Evolutionary conservation across 371 early-diverging fungal genomes (phyloP), one percentile per base, ranked within the genome.

Genomic region (Smittium culicis): DNA sequence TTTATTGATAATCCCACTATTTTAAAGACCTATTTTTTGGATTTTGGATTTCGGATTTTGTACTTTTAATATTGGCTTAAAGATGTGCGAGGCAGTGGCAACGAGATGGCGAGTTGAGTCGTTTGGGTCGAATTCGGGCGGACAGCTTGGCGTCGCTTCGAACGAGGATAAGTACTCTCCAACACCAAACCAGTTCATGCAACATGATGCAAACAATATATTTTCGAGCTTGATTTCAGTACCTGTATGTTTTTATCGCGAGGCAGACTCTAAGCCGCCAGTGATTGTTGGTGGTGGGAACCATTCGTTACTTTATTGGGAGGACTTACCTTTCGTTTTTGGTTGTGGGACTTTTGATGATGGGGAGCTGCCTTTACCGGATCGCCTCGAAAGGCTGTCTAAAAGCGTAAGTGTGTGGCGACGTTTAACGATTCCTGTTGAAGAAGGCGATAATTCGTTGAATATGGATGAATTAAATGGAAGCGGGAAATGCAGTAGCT

Each of bases 281-380:
- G n/a, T 66, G 11, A 35, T 70, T 1, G 32, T 54, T 5, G 77
- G 77, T 8, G 77, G 77, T 34, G 77, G 77, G 0, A 77, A 77
- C 72, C 77, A 77, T 32, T 66, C 74, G 29, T 71, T 72, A 28
- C 68, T 63, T 1, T 71, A 71, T 70, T 34, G 70, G 28, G 64
- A 35, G 0, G 64, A 66, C 14, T 72, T 73, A 14, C 25, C 45
- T 1, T 33, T 33, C 0, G 54, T 76, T 54, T 65, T 61, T 20
- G 76, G 54, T 24, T 66, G 77, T 45, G 77, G 77, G 0, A 68
- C 67, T 2, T 69, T 73, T 62, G 2, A 20, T 17, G 64, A 72
- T 31, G 72, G 72, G 17, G 70, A 77, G 65, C 70, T 76, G n/a
- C 20, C n/a, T n/a, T n/a, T n/a, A n/a, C n/a, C n/a, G n/a, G n/a